A percentile compares a stretch with the other conserved stretches of the same genome.
Evolutionary conservation across 2,329 filamentous ascomycete species (phyloP).

Genomic region (Apiospora arundinis): DNA sequence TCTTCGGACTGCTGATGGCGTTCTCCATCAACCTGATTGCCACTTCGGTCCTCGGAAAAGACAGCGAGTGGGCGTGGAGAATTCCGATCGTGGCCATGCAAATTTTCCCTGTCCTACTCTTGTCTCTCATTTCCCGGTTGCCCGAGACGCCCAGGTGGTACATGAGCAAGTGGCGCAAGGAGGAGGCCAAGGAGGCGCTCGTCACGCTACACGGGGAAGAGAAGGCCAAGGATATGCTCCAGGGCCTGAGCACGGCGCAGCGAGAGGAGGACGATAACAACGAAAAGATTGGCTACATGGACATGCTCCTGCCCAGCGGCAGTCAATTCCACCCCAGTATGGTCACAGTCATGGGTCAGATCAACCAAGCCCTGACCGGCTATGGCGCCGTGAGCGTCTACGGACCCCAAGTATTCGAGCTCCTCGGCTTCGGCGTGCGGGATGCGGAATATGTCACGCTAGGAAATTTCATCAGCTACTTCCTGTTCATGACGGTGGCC

Average conservation of each 20-base stretch:
- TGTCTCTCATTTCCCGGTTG: slow-evolving; percentile 57
- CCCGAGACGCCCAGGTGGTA: slow-evolving; percentile 66
- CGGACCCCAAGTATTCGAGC: slow-evolving; percentile 67
- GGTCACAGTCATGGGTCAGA: slow-evolving; percentile 66
- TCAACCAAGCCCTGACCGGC: slow-evolving; percentile 65
- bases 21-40: slow-evolving; percentile 64
- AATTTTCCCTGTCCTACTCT: slow-evolving; percentile 59
- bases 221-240: slow-evolving; percentile 53
- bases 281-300: slow-evolving; percentile 55
- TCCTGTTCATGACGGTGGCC: slow-evolving; percentile 65
- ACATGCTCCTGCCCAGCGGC: slow-evolving; percentile 62
- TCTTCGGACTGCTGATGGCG: slow-evolving; percentile 66
- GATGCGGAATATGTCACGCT: slow-evolving; percentile 63
- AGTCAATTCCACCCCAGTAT: slow-evolving; percentile 66
- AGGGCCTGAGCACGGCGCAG: slow-evolving; percentile 57
- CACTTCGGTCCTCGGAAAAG: slow-evolving; percentile 59
- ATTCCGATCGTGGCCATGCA: slow-evolving; percentile 68
- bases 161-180: slow-evolving; percentile 54
- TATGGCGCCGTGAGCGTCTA: slow-evolving; percentile 68
- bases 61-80: slow-evolving; percentile 66
- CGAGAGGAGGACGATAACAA: slow-evolving; percentile 54
- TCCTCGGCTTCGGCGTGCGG: slow-evolving; percentile 60
- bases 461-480: slow-evolving; percentile 67
- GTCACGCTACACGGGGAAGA: slow-evolving; percentile 56
- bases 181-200: slow-evolving; percentile 57